Evolutionary conservation across 352 stramenopile genomes (phyloP), one percentile per base, ranked within the genome.

Genomic region (Phytopythium boreale): DNA sequence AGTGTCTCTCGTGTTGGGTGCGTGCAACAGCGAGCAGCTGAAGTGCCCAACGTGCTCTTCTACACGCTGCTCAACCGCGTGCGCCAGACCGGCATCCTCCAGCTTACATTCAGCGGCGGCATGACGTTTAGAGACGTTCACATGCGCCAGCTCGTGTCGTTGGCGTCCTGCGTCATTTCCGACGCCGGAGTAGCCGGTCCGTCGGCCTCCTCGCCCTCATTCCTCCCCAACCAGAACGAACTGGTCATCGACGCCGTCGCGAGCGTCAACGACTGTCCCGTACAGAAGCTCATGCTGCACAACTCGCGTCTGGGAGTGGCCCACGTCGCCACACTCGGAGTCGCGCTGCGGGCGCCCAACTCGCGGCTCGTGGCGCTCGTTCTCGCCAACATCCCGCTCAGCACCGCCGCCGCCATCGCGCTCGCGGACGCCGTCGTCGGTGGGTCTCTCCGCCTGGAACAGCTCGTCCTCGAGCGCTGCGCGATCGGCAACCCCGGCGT

Each of bases 61-160:
- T 93, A 85, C 61, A 88, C 82, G 24, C 14, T 93, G 34, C 77
- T 93, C 19, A 90, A 88, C 41, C 78, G 80, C 19, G 81, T 89
- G 27, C 84, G 84, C 6, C 73, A 82, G 62, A 81, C 65, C 12
- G 84, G 84, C 7, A 75, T 91, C 27, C 84, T 84, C 26, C 84
- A 91, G 50, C 73, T 91, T 43, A 82, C 82, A 0, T 74, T 74
- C 52, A 87, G 78, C 22, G 68, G 61, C 15, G 80, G 74, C 6
- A 70, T 74, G 17, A 70, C 76, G 2, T 78, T 82, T 71, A 76
- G 79, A 51, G 37, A 57, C 19, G 29, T 58, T 0, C 80, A 90
- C 60, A 64, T 93, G 7, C 74, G 78, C 3, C 79, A 93, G 46
- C 67, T 93, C 2, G 62, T 91, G 46, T 63, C 70, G 26, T 67